Conservation (phyloP, 495 filamentous ascomycete species). For the Aspergillus saccharolyticus region DNA sequence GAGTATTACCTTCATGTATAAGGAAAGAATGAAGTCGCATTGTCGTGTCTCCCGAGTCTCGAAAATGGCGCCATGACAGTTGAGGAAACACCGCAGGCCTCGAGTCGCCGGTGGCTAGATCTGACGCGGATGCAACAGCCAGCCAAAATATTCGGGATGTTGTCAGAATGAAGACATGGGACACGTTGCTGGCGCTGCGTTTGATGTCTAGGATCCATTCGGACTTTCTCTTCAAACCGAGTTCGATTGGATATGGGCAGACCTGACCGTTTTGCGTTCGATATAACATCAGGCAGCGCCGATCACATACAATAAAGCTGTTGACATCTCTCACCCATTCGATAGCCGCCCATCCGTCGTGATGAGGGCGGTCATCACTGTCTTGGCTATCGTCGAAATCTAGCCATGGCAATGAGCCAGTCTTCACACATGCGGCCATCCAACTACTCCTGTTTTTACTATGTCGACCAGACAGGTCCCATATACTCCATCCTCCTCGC, state of each 20-base stretch:
- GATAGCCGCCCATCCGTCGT: slow-evolving; percentile 50
- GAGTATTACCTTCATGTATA: slow-evolving; percentile 24
- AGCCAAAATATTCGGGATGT: slow-evolving; percentile 42
- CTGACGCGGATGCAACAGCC: slow-evolving; percentile 18
- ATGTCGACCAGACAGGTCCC: slow-evolving; percentile 54
- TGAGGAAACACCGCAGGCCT: slow-evolving; percentile 20
- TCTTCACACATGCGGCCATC: slow-evolving; percentile 20
- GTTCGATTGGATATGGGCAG: slow-evolving; percentile 26
- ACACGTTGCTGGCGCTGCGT: slow-evolving; percentile 38
- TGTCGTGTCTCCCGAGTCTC: slow-evolving; percentile 43
- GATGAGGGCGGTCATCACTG: slow-evolving; percentile 13
- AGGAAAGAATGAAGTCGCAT: slow-evolving; percentile 31
- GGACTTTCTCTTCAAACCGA: slow-evolving; percentile 30
- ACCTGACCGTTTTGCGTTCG: slow-evolving; percentile 20
- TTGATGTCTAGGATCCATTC: slow-evolving; percentile 55
- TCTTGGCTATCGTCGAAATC: slow-evolving; percentile 19
- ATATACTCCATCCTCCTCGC: slow-evolving; percentile 69
- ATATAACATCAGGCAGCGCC: slow-evolving; percentile 39
- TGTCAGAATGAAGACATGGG: slow-evolving; percentile 54
- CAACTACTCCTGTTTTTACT: slow-evolving; percentile 26
- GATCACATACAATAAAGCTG: slow-evolving; percentile 43
- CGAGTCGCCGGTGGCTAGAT: not conserved
- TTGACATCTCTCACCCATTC: slow-evolving; percentile 45
- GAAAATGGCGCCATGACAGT: slow-evolving; percentile 42
- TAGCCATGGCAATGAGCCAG: slow-evolving; percentile 28